A percentile compares a stretch with the other conserved stretches of the same genome.
Conservation (phyloP, 805 yeast species). For the Tetrapisispora fleetii region DNA sequence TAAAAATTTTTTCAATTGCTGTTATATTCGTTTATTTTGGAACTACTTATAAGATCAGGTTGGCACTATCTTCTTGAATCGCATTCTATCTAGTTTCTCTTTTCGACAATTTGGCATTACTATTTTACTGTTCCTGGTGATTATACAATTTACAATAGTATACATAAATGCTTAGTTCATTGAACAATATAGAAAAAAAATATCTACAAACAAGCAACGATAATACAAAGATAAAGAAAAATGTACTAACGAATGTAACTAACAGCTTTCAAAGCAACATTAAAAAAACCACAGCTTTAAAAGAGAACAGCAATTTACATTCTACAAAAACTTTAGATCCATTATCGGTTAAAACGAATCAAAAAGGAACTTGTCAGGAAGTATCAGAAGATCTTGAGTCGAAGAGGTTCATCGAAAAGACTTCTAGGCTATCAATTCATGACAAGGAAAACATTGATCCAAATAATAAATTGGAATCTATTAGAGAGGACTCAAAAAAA, state of each 20-base stretch:
- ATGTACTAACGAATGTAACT: background rate
- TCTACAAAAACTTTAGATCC: background rate
- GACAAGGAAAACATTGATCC: conserved; percentile 2
- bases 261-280: background rate
- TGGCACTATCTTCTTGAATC: background rate
- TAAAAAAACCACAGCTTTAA: background rate
- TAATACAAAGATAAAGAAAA: background rate
- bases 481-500: background rate
- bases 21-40: too few species aligned
- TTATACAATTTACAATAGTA: background rate
- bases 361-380: background rate
- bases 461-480: background rate
- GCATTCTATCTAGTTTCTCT: background rate
- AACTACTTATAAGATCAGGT: background rate
- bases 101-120: background rate
- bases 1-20: too few species aligned
- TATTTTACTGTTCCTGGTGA: background rate
- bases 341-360: background rate
- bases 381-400: background rate
- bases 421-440: conserved; percentile 1
- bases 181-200: background rate
- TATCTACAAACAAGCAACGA: background rate
- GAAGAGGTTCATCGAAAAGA: background rate
- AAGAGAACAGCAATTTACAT: background rate
- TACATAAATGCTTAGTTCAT: background rate